Evolutionary conservation across 108 stramenopile genomes (phyloP).

Genomic region (Cyclotella atomus): DNA sequence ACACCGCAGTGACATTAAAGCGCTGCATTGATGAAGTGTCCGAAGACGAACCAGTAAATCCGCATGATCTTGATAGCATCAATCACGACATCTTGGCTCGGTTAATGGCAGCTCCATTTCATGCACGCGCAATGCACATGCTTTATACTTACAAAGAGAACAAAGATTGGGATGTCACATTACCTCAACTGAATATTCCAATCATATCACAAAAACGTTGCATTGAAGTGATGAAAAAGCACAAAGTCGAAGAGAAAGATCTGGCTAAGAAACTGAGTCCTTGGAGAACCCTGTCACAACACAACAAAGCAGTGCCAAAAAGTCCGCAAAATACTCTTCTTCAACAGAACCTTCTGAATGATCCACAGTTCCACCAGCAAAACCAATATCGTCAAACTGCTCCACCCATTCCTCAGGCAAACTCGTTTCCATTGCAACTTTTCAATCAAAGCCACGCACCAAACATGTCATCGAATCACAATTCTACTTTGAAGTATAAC

Average conservation of each 20-base stretch:
- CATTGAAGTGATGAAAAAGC: not conserved
- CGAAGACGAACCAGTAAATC: constrained; percentile 6
- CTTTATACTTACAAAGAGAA: not conserved
- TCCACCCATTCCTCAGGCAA: not conserved
- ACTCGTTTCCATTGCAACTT: not conserved
- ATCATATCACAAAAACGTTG: not conserved
- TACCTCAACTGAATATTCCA: not conserved
- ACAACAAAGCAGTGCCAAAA: not conserved
- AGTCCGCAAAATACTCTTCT: not conserved
- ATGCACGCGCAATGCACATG: not conserved
- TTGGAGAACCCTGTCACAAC: not conserved
- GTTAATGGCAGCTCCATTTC: not conserved
- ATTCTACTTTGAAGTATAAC: not conserved
- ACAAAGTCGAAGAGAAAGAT: not conserved
- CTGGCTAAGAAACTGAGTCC: not conserved
- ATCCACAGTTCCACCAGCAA: not conserved
- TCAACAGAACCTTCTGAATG: not conserved
- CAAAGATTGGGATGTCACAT: not conserved
- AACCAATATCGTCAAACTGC: not conserved
- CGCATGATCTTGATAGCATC: not conserved
- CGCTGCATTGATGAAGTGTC: too few relatives aligned
- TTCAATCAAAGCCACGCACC: not conserved
- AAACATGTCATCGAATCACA: not conserved
- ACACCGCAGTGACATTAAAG: too few relatives aligned
- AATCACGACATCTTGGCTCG: constrained; percentile 1